Percentiles rank a stretch among this genome's conserved stretches.
Conservation (phyloP, 441 rosid species). For the Euphorbia schlechtendalii region DNA sequence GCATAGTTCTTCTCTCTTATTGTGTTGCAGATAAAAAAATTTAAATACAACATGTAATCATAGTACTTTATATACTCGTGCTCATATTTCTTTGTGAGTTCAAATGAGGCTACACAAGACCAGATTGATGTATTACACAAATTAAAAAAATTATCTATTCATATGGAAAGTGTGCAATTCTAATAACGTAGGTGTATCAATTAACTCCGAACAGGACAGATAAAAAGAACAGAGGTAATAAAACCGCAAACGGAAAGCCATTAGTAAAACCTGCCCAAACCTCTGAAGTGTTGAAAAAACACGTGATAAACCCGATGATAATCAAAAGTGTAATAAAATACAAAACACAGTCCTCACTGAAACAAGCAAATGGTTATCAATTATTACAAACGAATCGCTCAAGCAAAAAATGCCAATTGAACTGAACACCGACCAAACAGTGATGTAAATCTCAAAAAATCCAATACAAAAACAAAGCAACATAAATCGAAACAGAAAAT, state of each 20-base stretch:
- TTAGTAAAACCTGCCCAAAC: background rate
- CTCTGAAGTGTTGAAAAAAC: background rate
- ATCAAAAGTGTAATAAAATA: no score
- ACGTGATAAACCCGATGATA: background rate
- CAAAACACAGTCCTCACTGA: background rate
- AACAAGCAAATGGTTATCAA: background rate
- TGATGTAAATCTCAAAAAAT: constrained; percentile 6
- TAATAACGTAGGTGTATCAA: background rate
- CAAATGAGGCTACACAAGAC: background rate
- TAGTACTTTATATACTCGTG: background rate
- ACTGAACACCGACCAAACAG: constrained; percentile 5
- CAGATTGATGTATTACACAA: background rate
- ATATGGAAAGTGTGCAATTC: background rate
- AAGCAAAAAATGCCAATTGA: background rate
- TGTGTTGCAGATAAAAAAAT: no score
- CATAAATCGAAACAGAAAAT: background rate
- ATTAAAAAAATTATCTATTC: background rate
- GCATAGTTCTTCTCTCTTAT: no score
- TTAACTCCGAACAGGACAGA: background rate
- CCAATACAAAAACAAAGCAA: background rate
- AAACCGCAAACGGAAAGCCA: background rate
- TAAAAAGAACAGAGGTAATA: no score
- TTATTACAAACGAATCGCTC: no score
- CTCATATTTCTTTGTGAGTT: background rate
- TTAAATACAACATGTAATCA: background rate